Evolutionary conservation across 2,329 filamentous ascomycete genomes (phyloP).

Genomic region (Aspergillus pseudoviridinutans): DNA sequence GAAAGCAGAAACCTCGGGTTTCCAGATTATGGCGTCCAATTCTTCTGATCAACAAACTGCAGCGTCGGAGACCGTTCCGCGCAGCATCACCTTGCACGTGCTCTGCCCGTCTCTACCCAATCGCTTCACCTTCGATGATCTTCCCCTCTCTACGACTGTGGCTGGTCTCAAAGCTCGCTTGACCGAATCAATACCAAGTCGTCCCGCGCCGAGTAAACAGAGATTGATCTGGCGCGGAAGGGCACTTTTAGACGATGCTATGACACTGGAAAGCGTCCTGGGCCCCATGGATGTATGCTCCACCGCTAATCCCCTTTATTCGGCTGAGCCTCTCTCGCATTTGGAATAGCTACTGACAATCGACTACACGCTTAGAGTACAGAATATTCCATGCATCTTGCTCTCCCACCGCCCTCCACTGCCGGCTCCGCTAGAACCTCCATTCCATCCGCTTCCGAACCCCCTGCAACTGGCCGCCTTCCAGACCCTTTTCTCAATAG

Average conservation of each 20-base stretch:
- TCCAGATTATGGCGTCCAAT: slow-evolving; percentile 8
- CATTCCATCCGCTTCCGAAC: not conserved
- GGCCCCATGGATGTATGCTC: slow-evolving; percentile 47
- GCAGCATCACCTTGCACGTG: slow-evolving; percentile 33
- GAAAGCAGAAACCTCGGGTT: not conserved
- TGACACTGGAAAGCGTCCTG: slow-evolving; percentile 49
- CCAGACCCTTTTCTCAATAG: not conserved
- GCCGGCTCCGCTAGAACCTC: slow-evolving; percentile 6
- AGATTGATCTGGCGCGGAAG: slow-evolving; percentile 57
- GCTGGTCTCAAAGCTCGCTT: slow-evolving; percentile 52
- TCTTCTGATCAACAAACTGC: not conserved
- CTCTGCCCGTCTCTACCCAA: slow-evolving; percentile 39
- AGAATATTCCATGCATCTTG: slow-evolving; percentile 38
- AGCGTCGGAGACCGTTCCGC: not conserved
- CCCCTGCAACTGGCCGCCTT: not conserved
- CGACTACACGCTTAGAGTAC: slow-evolving; percentile 14
- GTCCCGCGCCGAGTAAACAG: slow-evolving; percentile 46
- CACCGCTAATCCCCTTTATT: not conserved
- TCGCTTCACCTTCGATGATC: slow-evolving; percentile 34
- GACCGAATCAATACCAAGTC: slow-evolving; percentile 45
- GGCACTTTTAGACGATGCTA: slow-evolving; percentile 47
- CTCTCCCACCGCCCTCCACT: slow-evolving; percentile 36
- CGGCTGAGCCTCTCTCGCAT: not conserved
- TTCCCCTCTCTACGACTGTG: slow-evolving; percentile 44
- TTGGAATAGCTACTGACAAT: slow-evolving; percentile 3